Evolutionary conservation across 345 rosid species (phyloP).

Genomic region (Citrus australasica): DNA sequence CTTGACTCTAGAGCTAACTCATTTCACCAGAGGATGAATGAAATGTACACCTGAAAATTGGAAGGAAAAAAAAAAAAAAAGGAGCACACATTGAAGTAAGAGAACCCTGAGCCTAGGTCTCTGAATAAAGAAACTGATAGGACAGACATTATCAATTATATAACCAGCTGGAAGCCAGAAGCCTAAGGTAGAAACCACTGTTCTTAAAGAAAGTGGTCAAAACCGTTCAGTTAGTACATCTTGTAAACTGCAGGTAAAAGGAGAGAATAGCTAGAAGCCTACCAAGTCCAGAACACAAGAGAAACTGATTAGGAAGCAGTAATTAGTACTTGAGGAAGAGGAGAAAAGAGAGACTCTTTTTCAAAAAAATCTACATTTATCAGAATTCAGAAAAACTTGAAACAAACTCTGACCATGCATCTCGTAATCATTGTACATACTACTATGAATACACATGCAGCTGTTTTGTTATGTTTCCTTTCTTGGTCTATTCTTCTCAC

Average conservation of each 20-base stretch:
- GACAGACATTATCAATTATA: not conserved
- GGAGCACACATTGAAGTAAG: not conserved
- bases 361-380: not conserved
- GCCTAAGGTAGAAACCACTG: not conserved
- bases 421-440: conserved; percentile 6
- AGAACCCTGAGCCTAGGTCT: not conserved
- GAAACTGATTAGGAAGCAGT: not conserved
- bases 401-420: conserved; percentile 4
- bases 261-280: not conserved
- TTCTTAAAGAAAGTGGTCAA: not conserved
- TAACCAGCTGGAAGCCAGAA: not conserved
- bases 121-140: not conserved
- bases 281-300: not conserved
- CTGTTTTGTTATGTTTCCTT: not conserved
- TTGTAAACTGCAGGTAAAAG: not conserved
- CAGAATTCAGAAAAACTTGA: not conserved
- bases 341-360: not conserved
- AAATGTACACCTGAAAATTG: no score
- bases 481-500: not conserved
- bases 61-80: no score
- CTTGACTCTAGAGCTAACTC: no score
- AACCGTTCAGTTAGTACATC: not conserved
- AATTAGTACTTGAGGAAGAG: not conserved
- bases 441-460: conserved; percentile 1
- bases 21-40: no score